Evolutionary conservation across 78 protist species (phyloP).

Genomic region (Tieghemostelium lacteum): DNA sequence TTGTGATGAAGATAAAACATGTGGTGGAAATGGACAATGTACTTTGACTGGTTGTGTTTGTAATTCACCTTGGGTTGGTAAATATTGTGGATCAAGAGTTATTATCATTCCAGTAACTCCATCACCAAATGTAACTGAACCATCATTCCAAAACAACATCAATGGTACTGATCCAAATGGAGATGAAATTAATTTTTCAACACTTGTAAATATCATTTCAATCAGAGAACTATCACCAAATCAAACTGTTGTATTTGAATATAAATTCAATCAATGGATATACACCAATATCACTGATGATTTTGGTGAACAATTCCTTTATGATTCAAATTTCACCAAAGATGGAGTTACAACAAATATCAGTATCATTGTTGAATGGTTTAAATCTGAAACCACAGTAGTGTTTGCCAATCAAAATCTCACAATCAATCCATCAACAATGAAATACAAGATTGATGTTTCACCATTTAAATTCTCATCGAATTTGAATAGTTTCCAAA

Average conservation of each 20-base stretch:
- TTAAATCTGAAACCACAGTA: neutral
- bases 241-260: neutral
- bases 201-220: neutral
- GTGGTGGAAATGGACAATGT: neutral
- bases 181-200: neutral
- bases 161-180: too few species aligned
- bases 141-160: neutral
- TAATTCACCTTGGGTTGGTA: neutral
- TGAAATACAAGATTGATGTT: constrained; percentile 18
- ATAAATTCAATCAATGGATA: neutral
- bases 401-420: constrained; percentile 7
- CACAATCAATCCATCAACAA: constrained; percentile 5
- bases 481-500: neutral
- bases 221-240: neutral
- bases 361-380: neutral
- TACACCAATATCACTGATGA: neutral
- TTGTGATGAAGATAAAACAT: neutral
- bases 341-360: neutral
- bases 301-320: neutral
- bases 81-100: neutral
- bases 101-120: neutral
- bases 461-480: neutral
- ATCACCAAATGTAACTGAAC: neutral
- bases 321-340: neutral
- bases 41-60: neutral